Evolutionary conservation across 164 flowering plant genomes (phyloP).

Genomic region (Platanus orientalis): DNA sequence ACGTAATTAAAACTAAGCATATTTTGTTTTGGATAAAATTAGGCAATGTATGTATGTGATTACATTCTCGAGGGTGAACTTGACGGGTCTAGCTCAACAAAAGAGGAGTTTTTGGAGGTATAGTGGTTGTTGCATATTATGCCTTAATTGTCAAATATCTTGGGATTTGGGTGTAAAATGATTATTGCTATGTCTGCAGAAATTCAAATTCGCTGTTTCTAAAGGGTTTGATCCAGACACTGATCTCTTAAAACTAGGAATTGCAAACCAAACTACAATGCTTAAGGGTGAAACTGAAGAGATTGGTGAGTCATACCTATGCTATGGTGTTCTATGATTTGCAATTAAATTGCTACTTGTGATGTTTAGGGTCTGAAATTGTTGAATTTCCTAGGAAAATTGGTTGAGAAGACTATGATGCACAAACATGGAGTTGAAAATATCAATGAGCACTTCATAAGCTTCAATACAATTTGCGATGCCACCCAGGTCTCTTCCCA

Average conservation of each 20-base stretch:
- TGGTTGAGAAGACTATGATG: conserved; percentile 82
- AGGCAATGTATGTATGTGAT: conserved; percentile 94
- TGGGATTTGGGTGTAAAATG: background rate
- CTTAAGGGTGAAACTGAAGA: conserved; percentile 98
- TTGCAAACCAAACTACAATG: conserved; percentile 98
- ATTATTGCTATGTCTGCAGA: conserved; percentile 46
- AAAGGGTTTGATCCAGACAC: conserved; percentile 86
- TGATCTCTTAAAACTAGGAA: conserved; percentile 75
- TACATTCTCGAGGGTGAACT: conserved; percentile 87
- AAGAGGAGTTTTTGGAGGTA: conserved; percentile 80
- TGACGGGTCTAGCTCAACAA: conserved; percentile 95
- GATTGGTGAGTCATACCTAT: conserved; percentile 57
- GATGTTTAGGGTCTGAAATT: conserved; percentile 9
- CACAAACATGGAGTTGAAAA: conserved; percentile 79
- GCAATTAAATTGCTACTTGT: background rate
- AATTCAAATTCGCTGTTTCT: conserved; percentile 85
- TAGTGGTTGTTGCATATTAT: background rate
- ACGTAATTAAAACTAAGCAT: no score
- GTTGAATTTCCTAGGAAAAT: conserved; percentile 50
- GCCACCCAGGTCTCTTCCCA: conserved; percentile 57
- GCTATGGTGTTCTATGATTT: conserved; percentile 1
- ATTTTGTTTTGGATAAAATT: no score
- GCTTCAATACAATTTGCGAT: conserved; percentile 95
- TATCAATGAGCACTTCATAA: conserved; percentile 67
- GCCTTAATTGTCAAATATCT: background rate